phyloP scores from a whole-genome alignment of 1,284 basidiomycete genomes.

The Sanghuangporus weigelae region DNA sequence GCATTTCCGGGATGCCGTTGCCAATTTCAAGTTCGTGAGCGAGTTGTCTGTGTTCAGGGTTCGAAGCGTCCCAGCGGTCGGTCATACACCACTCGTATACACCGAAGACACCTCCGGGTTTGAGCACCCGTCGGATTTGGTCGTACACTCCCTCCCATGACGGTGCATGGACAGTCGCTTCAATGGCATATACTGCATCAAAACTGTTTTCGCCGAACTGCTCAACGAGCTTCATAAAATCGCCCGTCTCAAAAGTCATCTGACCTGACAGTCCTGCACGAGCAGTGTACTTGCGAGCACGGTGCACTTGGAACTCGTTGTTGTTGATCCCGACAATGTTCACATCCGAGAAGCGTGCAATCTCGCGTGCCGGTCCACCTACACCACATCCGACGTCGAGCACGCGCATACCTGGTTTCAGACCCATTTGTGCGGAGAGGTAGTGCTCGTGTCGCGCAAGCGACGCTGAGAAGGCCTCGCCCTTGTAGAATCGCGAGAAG shows the following conservation, averaged over 20 bases:
- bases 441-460: constrained; percentile 98
- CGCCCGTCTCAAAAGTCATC: constrained; percentile 82
- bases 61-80: constrained; percentile 85
- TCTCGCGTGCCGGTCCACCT: constrained; percentile 94
- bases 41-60: constrained; percentile 86
- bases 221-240: constrained; percentile 94
- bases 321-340: constrained; percentile 92
- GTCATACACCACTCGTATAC: constrained; percentile 99
- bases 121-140: constrained; percentile 91
- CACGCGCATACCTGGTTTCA: constrained; percentile 89
- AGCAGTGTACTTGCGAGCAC: constrained; percentile 82
- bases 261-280: constrained; percentile 74
- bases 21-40: constrained; percentile 90
- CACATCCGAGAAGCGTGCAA: constrained; percentile 87
- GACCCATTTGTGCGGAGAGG: constrained; percentile 79
- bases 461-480: constrained; percentile 81
- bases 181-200: constrained; percentile 97
- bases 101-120: constrained; percentile 95
- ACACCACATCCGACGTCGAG: constrained; percentile 98
- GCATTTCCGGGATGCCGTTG: constrained; percentile 98
- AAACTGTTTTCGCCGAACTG: constrained; percentile 93
- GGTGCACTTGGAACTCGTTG: constrained; percentile 92
- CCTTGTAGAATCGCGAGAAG: constrained; percentile 97
- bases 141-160: constrained; percentile 94
- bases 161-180: constrained; percentile 96